Base-by-base conservation (phyloP, 805 yeast genomes). In the Candida peoriensis region DNA sequence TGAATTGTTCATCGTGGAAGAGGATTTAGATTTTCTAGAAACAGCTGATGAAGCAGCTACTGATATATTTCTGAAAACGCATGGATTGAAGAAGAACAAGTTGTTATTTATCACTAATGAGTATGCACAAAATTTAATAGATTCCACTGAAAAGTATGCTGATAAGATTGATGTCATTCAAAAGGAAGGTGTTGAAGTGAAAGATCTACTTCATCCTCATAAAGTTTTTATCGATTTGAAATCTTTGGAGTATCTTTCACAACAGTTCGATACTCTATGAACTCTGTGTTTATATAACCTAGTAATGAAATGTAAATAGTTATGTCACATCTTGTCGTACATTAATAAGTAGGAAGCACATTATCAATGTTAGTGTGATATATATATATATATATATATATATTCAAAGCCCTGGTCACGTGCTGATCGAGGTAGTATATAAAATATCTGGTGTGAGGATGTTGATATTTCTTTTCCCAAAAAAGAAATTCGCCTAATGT, bases 141-240 rank as follows among this genome's bases (percentile, higher is more conserved):
- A 68, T 30, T 73, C 87, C 14, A 73, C 85, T 8, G 74, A 69
- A 32, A 52, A 58, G 30, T 67, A 64, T 48, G 72, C 74, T 41
- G 58, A 61, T 20, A 75, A 72, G 48, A 73, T 84, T 29, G 81
- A 72, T 40, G 76, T 88, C 22, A 61, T 83, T 41, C 74, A 77
- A 43, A 79, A 81, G 55, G 94, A 86, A 51, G 82, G 81, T 16
- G 75, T 87, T 24, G 84, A 81, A 54, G 90, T 89, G 14, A 77
- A 89, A 60, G 95, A 88, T 55, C 51, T 89, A 33, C 72, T 89
- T 42, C 81, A 77, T 60, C 90, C 96, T 11, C 74, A 81, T 50
- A 72, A 86, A 45, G 65, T 88, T 39, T 75, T 76, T 47, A 72
- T 88, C 39, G 96, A 87, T 59, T 63, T 74, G 47, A 64, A 65